These are phyloP conservation scores for Sphagnum magellanicum DNA, from an alignment of 228 moss, liverwort and hornwort species.

Conservation along the genomic window DNA sequence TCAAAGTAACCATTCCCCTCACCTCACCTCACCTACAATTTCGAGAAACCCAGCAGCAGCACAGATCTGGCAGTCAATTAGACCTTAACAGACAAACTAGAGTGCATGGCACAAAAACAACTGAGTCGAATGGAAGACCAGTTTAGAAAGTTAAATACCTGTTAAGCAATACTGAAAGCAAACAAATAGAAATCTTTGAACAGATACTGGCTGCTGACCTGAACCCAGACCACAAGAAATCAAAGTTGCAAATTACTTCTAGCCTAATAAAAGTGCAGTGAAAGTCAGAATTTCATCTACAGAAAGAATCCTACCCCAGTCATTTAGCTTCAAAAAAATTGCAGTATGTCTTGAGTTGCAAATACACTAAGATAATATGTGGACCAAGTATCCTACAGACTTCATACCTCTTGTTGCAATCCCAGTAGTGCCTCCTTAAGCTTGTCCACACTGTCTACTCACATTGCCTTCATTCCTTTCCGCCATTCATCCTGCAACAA, in stretches of 20 bases:
- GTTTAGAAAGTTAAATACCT: slow-evolving; percentile 27
- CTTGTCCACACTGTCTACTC: slow-evolving; percentile 85
- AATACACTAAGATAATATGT: neutral
- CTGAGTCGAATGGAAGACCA: neutral
- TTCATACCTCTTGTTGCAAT: slow-evolving; percentile 76
- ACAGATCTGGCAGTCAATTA: too few relatives aligned
- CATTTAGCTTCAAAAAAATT: neutral
- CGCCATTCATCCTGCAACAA: slow-evolving; percentile 86
- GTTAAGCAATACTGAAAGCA: slow-evolving; percentile 90
- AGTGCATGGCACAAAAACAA: neutral
- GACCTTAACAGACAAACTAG: neutral
- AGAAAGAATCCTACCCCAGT: neutral
- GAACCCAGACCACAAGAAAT: neutral
- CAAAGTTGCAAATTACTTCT: neutral
- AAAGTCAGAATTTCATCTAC: neutral
- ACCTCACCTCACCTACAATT: too few relatives aligned
- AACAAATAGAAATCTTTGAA: slow-evolving; percentile 94
- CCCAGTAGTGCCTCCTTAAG: slow-evolving; percentile 70
- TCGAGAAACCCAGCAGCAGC: too few relatives aligned
- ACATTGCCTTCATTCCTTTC: slow-evolving; percentile 83
- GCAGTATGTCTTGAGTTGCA: neutral
- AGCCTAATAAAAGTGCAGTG: neutral
- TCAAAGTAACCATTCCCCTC: too few relatives aligned
- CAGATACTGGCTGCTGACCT: slow-evolving; percentile 59
- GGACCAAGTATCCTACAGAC: neutral